These are phyloP conservation scores for Ustilago shanxiensis DNA, from an alignment of 1,284 basidiomycete species.

Conservation along the genomic window DNA sequence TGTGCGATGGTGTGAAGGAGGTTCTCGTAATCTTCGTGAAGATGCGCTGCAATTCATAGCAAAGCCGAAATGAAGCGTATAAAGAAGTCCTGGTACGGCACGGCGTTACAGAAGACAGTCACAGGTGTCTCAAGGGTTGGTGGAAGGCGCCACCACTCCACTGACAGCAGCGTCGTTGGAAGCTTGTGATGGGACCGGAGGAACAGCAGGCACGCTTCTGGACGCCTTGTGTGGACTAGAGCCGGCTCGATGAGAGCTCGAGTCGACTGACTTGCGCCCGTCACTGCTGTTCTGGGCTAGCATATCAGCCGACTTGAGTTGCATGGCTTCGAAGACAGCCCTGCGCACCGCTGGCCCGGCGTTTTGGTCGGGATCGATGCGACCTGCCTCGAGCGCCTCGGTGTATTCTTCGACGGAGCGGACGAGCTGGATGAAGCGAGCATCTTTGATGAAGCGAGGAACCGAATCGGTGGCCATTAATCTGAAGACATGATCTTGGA, in stretches of 20 bases:
- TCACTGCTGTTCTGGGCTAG: slow-evolving; percentile 39
- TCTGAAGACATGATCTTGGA: slow-evolving; percentile 95
- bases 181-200: slow-evolving; percentile 13
- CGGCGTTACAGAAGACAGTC: not conserved
- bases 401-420: slow-evolving; percentile 66
- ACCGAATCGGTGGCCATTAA: slow-evolving; percentile 98
- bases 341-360: slow-evolving; percentile 55
- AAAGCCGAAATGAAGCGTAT: no score
- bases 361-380: slow-evolving; percentile 56
- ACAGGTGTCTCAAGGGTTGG: not conserved
- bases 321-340: slow-evolving; percentile 63
- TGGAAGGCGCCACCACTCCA: slow-evolving; percentile 9
- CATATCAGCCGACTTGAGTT: slow-evolving; percentile 51
- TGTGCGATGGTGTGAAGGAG: not conserved
- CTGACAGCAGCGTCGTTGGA: slow-evolving; percentile 15
- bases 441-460: slow-evolving; percentile 73
- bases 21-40: not conserved
- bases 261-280: slow-evolving; percentile 35
- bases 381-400: slow-evolving; percentile 62
- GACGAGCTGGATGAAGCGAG: slow-evolving; percentile 61
- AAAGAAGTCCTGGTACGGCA: no score
- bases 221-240: slow-evolving; percentile 14
- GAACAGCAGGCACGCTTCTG: slow-evolving; percentile 15
- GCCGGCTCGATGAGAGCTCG: slow-evolving; percentile 10
- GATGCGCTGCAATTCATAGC: not conserved